Base-by-base conservation (phyloP, 2,329 filamentous ascomycete species). In the Zymoseptoria passerinii region DNA sequence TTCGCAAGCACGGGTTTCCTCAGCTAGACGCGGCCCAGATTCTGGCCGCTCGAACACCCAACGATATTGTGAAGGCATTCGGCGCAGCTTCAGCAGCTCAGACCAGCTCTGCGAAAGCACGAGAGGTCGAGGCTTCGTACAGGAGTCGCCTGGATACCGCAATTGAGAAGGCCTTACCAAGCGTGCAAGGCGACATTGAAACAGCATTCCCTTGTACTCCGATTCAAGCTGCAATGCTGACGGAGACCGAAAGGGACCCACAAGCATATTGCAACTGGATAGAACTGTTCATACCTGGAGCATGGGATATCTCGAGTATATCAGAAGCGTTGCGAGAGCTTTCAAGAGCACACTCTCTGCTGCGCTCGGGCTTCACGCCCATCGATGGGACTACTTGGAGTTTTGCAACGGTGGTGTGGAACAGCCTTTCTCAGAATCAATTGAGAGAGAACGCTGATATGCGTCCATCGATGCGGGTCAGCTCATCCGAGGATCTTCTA, bases 211-310 rank as follows among this genome's bases (percentile, higher is more conserved):
- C 80, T 4, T 94, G 89, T 70, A 92, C 86, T 3, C 80, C 85
- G 13, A 77, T 94, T 8, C 92, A 96, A 66, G 76, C 81, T 18
- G 85, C 89, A 1, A 95, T 96, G 90, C 78, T 96, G 16, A 78
- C 83, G 0, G 90, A 95, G 73, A 92, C 89, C 0, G 72, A 78
- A 2, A 77, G 76, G 18, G 77, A 85, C 60, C 63, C 77, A 1
- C 74, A 73, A 52, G 79, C 85, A 7, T 96, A 96, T 69, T 88
- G 87, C 73, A 96, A 96, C 65, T 86, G 85, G 77, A 76, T 94
- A 9, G 81, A 88, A 65, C 70, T 95, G 1, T 76, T 82, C n/a
- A 73, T 88, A 9, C 70, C 78, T 0, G 50, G 70, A 0, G 40
- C 55, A 7, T 40, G 51, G 13, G 52, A 56, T 9, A 9, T 59